phyloP scores from a whole-genome alignment of 768 basidiomycete species.

The Suillus spraguei region DNA sequence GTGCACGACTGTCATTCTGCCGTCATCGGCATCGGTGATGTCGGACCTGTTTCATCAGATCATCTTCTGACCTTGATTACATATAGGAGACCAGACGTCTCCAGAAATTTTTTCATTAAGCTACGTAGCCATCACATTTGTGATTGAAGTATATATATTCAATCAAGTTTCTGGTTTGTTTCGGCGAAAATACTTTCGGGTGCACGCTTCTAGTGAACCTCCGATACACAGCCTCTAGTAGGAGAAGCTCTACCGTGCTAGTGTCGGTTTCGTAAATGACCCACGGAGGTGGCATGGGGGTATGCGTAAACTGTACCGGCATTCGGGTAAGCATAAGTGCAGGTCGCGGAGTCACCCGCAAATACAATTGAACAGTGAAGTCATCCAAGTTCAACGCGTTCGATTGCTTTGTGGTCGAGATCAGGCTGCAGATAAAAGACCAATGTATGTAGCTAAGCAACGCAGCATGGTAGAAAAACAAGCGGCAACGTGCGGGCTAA shows the following conservation, averaged over 20 bases:
- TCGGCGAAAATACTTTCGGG: neutral
- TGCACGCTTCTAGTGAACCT: neutral
- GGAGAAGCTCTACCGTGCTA: no score
- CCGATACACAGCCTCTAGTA: neutral
- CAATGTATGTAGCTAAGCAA: constrained; percentile 7
- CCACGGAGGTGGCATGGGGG: neutral
- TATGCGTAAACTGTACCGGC: neutral
- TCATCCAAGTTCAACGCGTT: neutral
- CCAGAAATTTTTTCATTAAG: no score
- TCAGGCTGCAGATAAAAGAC: neutral
- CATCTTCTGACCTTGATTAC: constrained; percentile 28
- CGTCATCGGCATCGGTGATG: neutral
- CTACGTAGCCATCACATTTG: neutral
- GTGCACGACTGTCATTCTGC: constrained; percentile 9
- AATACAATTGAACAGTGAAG: no score
- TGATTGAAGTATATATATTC: neutral
- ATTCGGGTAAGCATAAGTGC: neutral
- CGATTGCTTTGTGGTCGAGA: no score
- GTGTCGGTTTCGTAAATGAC: neutral
- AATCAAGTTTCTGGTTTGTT: neutral
- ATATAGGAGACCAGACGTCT: no score
- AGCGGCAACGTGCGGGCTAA: neutral
- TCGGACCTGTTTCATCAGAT: no score
- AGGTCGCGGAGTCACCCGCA: neutral
- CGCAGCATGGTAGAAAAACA: neutral